phyloP scores from a whole-genome alignment of 164 flowering plant genomes.

The Vitis cinerea region DNA sequence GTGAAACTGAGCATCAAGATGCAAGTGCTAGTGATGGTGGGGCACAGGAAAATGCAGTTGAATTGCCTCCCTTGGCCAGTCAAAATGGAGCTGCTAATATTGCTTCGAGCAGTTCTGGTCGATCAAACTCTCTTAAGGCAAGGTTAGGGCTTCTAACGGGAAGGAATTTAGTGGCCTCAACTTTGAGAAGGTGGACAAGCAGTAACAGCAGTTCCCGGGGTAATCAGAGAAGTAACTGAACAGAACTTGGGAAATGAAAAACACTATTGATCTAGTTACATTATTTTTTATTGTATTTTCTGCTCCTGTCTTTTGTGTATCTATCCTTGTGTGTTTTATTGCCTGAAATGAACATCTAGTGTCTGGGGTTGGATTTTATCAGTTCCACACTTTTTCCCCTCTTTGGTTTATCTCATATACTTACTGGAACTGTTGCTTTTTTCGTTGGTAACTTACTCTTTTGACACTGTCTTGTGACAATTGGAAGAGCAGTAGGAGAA shows the following conservation, averaged over 20 bases:
- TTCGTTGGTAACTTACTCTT: too few relatives aligned
- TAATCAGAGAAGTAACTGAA: constrained; percentile 16
- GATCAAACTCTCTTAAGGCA: constrained; percentile 49
- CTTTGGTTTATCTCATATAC: not conserved
- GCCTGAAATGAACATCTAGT: constrained; percentile 10
- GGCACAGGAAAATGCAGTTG: constrained; percentile 35
- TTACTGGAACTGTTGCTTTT: too few relatives aligned
- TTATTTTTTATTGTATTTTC: constrained; percentile 18
- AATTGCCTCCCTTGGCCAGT: constrained; percentile 22
- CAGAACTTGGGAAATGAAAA: not conserved
- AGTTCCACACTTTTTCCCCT: not conserved
- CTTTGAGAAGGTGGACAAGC: constrained; percentile 63
- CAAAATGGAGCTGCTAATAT: constrained; percentile 22
- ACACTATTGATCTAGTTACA: constrained; percentile 6
- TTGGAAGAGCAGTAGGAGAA: too few relatives aligned
- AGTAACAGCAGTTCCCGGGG: constrained; percentile 31
- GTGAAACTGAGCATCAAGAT: constrained; percentile 49
- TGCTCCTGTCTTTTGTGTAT: constrained; percentile 15
- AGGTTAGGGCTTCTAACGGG: constrained; percentile 57
- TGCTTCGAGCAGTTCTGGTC: constrained; percentile 40
- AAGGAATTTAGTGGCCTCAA: constrained; percentile 55
- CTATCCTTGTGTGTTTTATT: constrained; percentile 18
- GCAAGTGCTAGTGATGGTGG: constrained; percentile 58
- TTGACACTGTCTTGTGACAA: too few relatives aligned
- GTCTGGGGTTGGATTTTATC: constrained; percentile 9